Conservation (phyloP, 148 eudicot genomes). For the Rhododendron ovatum region DNA sequence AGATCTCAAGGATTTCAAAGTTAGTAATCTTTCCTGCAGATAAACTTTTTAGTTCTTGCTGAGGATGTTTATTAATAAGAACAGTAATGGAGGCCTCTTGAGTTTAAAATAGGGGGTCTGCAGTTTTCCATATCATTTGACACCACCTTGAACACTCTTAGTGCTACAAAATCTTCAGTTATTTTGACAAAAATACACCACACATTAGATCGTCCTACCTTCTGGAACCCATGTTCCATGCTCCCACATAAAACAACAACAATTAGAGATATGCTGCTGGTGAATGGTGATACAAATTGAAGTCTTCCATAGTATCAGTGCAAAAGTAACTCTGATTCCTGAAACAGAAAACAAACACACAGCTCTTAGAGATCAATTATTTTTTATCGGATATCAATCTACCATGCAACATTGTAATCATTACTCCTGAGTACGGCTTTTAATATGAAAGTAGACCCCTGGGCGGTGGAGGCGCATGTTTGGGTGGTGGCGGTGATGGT, state of each 20-base stretch:
- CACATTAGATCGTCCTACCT: slow-evolving; percentile 25
- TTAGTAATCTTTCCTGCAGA: not conserved
- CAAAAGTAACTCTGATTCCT: slow-evolving; percentile 77
- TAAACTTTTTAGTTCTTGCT: not conserved
- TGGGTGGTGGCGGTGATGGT: too few species aligned
- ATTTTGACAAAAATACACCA: not conserved
- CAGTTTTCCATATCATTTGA: not conserved
- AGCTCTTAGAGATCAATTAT: not conserved
- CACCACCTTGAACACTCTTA: not conserved
- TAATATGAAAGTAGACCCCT: not conserved
- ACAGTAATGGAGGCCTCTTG: not conserved
- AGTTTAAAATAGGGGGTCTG: not conserved
- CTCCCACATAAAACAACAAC: slow-evolving; percentile 79
- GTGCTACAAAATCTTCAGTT: not conserved
- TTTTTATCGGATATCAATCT: not conserved
- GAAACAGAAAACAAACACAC: slow-evolving; percentile 1
- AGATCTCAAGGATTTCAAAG: not conserved
- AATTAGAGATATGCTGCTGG: slow-evolving; percentile 74
- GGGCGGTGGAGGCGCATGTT: too few species aligned
- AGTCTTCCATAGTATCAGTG: slow-evolving; percentile 74
- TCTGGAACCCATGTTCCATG: slow-evolving; percentile 78
- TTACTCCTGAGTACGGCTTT: not conserved
- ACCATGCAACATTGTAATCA: not conserved
- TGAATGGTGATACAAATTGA: slow-evolving; percentile 64
- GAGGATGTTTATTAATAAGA: not conserved